phyloP scores from a whole-genome alignment of 1,139 yeast species.

The Zygosaccharomyces sapae region DNA sequence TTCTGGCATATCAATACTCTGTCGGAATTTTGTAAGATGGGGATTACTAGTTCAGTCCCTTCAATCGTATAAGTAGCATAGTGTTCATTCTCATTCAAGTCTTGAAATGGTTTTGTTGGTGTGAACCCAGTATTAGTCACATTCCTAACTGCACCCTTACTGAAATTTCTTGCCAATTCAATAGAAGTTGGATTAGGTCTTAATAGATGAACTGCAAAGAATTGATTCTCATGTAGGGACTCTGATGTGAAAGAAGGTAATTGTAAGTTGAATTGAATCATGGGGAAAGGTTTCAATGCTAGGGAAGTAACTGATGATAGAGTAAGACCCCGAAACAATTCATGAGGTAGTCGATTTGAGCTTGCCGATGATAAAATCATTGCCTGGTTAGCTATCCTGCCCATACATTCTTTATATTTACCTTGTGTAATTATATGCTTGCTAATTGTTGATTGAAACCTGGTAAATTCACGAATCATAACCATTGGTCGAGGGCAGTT shows the following conservation, averaged over 20 bases:
- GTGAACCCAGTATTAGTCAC: constrained; percentile 21
- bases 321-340: constrained; percentile 57
- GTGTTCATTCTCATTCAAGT: constrained; percentile 34
- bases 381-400: constrained; percentile 40
- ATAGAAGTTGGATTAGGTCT: constrained; percentile 54
- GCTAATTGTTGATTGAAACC: constrained; percentile 16
- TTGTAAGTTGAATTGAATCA: constrained; percentile 77
- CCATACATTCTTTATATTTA: constrained; percentile 39
- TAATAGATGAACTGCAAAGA: constrained; percentile 70
- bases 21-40: constrained; percentile 58
- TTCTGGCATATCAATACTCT: constrained; percentile 62
- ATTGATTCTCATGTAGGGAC: constrained; percentile 50
- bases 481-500: background rate
- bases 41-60: constrained; percentile 40
- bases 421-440: constrained; percentile 22
- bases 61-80: constrained; percentile 22
- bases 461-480: constrained; percentile 13
- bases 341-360: constrained; percentile 19
- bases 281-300: constrained; percentile 68
- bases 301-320: constrained; percentile 77
- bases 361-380: constrained; percentile 41
- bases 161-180: constrained; percentile 53
- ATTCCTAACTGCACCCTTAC: constrained; percentile 47
- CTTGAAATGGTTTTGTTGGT: constrained; percentile 44
- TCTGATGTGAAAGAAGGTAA: constrained; percentile 74